Evolutionary conservation across 2,329 filamentous ascomycete genomes (phyloP), one percentile per base, ranked within the genome.

Genomic region (Emergomyces africanus): DNA sequence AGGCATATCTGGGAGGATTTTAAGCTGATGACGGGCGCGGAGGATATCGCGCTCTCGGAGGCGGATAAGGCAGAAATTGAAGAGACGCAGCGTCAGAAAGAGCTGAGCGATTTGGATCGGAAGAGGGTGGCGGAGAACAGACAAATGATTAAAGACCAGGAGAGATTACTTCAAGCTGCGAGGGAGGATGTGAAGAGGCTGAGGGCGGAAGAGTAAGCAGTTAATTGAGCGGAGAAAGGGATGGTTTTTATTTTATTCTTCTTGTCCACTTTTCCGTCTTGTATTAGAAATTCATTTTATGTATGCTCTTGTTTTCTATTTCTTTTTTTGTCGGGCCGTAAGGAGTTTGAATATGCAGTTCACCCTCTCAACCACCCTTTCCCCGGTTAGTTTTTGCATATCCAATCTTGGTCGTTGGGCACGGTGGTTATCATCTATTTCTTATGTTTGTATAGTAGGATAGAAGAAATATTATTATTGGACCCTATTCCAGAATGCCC

Each of bases 121-220:
- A 61, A 67, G 61, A 68, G 71, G 25, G 70, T 76, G 54, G 66
- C 66, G 20, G 66, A 58, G 48, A 73, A 74, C 58, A 69, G 74
- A 12, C 74, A 77, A 64, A 70, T 70, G 39, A 74, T 74, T 67
- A 73, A 73, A 67, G 75, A 77, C 60, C 72, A 77, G 65, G 72
- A 76, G 66, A 69, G 70, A 41, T 73, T 77, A 67, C 63, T 78
- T 63, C 68, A 72, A 62, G 73, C 73, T 61, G 75, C 76, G 28
- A 70, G 71, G 61, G 74, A 73, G 61, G 74, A 76, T 61, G 70
- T 75, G 28, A 74, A 75, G 63, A 74, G 70, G 65, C 63, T 75
- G 65, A 71, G 69, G 63, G 64, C 69, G 62, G 64, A 71, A 58
- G 71, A 66, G 65, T 61, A 57, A 44, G 20, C 20, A 44, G 9